Evolutionary conservation across 768 basidiomycete species (phyloP), one percentile per base, ranked within the genome.

Genomic region (Cystobasidiopsis lactophilus): DNA sequence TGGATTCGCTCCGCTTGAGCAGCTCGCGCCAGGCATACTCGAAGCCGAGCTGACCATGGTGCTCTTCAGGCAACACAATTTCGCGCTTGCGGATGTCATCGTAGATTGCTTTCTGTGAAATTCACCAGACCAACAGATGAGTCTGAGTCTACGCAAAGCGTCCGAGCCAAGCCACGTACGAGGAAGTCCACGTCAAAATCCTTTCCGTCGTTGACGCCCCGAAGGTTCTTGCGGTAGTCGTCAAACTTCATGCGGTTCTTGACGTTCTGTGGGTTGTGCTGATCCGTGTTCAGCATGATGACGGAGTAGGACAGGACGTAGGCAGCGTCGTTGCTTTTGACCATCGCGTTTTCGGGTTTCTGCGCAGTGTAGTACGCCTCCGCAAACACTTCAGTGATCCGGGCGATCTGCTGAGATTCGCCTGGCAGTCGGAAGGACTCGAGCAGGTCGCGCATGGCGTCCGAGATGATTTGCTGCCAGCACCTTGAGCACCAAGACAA

Each of bases 1-100:
- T 7, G 10, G 29, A 10, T 10, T 27, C 14, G 78, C 88, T 77
- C 30, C 93, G 76, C 30, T 78, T 68, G 35, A 95, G 73, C 10
- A 98, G 71, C 60, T 95, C 88, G 65, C 93, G 95, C 93, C 93
- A 98, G 18, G 93, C 91, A 65, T 91, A 93, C 60, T 96, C 93
- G 64, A 98, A 98, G 9, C 93, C 93, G 41, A 91, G 74, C 63
- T 85, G 85, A 1, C 91, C 93, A 9, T 79, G 82, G 62, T 98
- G 93, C 60, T 98, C 93, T 67, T 95, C 88, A 0, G 93, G 91
- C 78, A 98, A 81, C 47, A 96, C 74, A 51, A 98, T 95, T 69
- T 98, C 93, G 40, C 78, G 73, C 67, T 82, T 88, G 50, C 82
- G 77, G 61, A 98, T 93, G 1, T 84, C 86, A 59, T 96, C 88